Conservation (phyloP, 345 rosid genomes). For the Geranium brycei region DNA sequence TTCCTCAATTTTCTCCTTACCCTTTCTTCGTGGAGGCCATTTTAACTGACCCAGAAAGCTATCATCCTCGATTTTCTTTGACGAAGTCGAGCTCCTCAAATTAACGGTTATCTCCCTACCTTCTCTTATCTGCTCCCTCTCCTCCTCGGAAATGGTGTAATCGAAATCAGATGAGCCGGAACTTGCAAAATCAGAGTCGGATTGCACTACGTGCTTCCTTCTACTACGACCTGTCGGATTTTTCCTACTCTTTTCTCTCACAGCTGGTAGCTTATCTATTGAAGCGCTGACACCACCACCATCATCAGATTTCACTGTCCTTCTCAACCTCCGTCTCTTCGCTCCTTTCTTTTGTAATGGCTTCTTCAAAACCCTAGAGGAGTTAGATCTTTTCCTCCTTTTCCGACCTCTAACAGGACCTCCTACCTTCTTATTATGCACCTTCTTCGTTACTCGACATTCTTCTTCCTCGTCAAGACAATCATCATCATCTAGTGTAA, state of each 20-base stretch:
- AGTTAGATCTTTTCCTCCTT: constrained; percentile 28
- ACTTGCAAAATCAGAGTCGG: constrained; percentile 60
- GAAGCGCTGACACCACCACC: constrained; percentile 36
- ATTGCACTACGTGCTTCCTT: constrained; percentile 32
- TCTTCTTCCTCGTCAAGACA: constrained; percentile 67
- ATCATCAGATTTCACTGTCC: constrained; percentile 32
- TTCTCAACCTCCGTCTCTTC: constrained; percentile 26
- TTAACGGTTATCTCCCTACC: constrained; percentile 32
- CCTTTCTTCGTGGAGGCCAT: constrained; percentile 39
- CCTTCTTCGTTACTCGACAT: constrained; percentile 19
- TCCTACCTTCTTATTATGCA: constrained; percentile 14
- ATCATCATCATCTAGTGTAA: constrained; percentile 51
- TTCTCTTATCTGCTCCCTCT: constrained; percentile 83
- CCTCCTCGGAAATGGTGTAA: constrained; percentile 87
- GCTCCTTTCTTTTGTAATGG: constrained; percentile 30
- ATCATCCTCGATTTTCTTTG: constrained; percentile 27
- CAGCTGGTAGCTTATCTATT: constrained; percentile 21
- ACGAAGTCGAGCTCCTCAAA: constrained; percentile 42
- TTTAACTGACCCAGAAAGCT: constrained; percentile 28
- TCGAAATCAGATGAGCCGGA: constrained; percentile 62
- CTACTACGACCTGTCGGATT: constrained; percentile 18
- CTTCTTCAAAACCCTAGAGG: constrained; percentile 17
- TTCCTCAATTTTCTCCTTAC: constrained; percentile 70
- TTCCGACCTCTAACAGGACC: constrained; percentile 18
- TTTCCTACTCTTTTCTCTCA: constrained; percentile 32